Evolutionary conservation across 441 rosid genomes (phyloP).

Genomic region (Capsella rubella): DNA sequence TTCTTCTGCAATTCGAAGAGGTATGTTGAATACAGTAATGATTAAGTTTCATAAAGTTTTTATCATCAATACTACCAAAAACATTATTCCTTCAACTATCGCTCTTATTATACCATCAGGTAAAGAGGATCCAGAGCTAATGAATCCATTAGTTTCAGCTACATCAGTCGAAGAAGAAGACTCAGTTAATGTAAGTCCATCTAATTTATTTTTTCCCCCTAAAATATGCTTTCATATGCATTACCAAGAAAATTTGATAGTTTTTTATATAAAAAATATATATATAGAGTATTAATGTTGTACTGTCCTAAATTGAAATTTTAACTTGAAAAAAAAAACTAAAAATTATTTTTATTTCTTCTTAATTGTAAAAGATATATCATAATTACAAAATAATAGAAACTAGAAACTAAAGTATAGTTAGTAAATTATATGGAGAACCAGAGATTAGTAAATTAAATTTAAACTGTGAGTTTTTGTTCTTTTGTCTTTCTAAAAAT

Average conservation of each 20-base stretch:
- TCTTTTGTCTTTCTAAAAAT: neutral
- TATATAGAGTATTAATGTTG: too few species aligned
- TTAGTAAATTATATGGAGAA: neutral
- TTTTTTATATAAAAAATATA: too few species aligned
- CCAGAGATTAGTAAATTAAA: neutral
- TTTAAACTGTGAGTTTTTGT: neutral
- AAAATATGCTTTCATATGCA: too few species aligned
- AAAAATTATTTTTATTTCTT: too few species aligned
- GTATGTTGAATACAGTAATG: conserved; percentile 39
- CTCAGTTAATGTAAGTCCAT: conserved; percentile 45
- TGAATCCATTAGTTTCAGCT: conserved; percentile 38
- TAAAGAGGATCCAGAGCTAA: conserved; percentile 39
- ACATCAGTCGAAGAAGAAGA: conserved; percentile 44
- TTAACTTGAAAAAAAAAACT: too few species aligned
- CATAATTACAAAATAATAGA: neutral
- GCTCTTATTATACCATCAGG: conserved; percentile 40
- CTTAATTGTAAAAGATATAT: neutral
- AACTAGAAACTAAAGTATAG: neutral
- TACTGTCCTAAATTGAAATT: too few species aligned
- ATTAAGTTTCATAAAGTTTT: neutral
- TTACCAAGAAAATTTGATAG: too few species aligned
- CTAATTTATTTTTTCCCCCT: neutral
- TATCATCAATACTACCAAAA: neutral
- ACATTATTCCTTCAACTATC: conserved; percentile 11
- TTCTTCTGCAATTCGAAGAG: conserved; percentile 50